These are phyloP conservation scores for Fomitopsis serialis DNA, from an alignment of 768 basidiomycete genomes.

Conservation along the genomic window DNA sequence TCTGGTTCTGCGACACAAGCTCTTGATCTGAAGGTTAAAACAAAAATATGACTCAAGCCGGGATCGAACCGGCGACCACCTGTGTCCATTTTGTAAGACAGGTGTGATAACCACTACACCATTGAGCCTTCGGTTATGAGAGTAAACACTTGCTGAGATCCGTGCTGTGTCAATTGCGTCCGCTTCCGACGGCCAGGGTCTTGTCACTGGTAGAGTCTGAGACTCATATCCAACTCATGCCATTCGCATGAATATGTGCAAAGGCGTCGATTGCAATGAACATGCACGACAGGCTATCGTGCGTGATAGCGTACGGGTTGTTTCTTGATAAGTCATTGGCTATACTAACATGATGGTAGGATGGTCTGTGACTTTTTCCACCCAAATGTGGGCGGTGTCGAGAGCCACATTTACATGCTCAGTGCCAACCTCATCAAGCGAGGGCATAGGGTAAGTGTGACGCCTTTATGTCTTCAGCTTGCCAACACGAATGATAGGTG, in stretches of 20 bases:
- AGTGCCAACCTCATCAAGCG: conserved; percentile 73
- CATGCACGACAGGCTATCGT: no score
- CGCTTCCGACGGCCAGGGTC: no score
- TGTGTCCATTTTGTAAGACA: conserved; percentile 21
- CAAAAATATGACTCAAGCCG: conserved; percentile 19
- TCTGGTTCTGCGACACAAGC: no score
- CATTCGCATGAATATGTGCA: no score
- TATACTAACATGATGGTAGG: conserved; percentile 31
- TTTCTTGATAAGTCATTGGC: no score
- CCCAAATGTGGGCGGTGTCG: conserved; percentile 91
- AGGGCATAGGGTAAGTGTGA: conserved; percentile 70
- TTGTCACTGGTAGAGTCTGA: no score
- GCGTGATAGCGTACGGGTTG: conserved; percentile 7
- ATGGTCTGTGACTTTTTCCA: conserved; percentile 98
- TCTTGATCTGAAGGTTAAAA: no score
- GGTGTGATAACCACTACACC: conserved; percentile 26
- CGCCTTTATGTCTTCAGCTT: neutral
- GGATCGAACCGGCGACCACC: conserved; percentile 25
- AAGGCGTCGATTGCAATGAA: no score
- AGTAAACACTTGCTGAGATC: neutral
- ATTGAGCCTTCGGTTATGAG: no score
- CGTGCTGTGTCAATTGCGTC: neutral
- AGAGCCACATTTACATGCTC: conserved; percentile 94
- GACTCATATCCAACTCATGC: no score
- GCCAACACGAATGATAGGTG: conserved; percentile 46